Base-by-base conservation (phyloP, 2,329 filamentous ascomycete genomes). In the Zymoseptoria tritici region DNA sequence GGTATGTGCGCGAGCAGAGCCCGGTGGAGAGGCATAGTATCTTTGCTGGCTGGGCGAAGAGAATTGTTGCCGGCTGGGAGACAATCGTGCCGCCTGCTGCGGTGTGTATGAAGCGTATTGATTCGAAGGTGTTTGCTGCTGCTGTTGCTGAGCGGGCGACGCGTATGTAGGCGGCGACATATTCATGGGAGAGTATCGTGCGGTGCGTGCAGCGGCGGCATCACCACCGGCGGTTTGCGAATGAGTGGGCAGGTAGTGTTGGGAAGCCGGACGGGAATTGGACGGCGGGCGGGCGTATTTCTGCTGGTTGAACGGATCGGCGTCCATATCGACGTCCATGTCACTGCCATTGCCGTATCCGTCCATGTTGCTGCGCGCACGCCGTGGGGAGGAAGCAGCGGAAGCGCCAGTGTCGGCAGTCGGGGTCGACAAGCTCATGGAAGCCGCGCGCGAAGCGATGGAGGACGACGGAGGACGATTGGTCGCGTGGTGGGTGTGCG, bases 151-250 rank as follows among this genome's bases (percentile, higher is more conserved):
- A 63, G 80, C 84, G 73, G 79, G 89, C 77, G 70, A 67, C 54
- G 78, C 81, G 72, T 84, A 83, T 58, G 89, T 88, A 36, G 87
- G 85, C 49, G 91, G 90, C 62, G 91, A 91, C 62, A 95, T 79
- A 74, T 96, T 93, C 92, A 97, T 97, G 64, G 93, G 94, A 53
- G 93, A 97, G 77, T 97, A 97, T 72, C 92, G 86, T 74, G 95
- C 90, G 61, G 91, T 90, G 55, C 90, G 82, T 51, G 91, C 94
- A 60, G 89, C 86, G 71, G 93, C 86, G 29, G 68, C 68, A 50
- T 91, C 94, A 60, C 89, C 86, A 71, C 93, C 86, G 36, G 68
- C 68, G 19, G 69, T 64, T 53, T 64, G 64, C 52, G 62, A 20
- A 49, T 71, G 66, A 9, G 68, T 58, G 54, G 71, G 69, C 66